Evolutionary conservation across 148 eudicot genomes (phyloP).

Genomic region (Dysphania ambrosioides): DNA sequence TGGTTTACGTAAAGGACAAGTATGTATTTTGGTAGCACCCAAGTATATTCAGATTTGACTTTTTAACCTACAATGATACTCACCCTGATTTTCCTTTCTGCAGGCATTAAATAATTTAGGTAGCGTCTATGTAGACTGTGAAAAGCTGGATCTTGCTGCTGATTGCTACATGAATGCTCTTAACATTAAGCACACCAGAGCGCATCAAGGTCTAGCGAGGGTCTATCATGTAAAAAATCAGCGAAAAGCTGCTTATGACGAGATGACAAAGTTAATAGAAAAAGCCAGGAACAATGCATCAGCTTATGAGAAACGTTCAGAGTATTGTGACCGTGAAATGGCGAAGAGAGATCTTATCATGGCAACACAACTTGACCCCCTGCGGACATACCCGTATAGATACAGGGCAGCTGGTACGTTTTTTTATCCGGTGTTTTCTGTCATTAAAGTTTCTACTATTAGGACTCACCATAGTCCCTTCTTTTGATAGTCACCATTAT

Average conservation of each 20-base stretch:
- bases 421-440: not conserved
- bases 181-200: constrained; percentile 81
- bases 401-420: constrained; percentile 86
- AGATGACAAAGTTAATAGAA: constrained; percentile 86
- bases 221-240: constrained; percentile 69
- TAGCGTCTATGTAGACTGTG: constrained; percentile 81
- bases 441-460: not conserved
- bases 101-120: constrained; percentile 90
- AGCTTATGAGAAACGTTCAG: constrained; percentile 87
- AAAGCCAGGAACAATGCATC: constrained; percentile 84
- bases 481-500: not conserved
- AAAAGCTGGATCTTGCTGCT: constrained; percentile 80
- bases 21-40: constrained; percentile 26
- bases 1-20: constrained; percentile 93
- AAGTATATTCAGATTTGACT: not conserved
- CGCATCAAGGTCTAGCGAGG: constrained; percentile 92
- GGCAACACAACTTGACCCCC: constrained; percentile 78
- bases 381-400: constrained; percentile 83
- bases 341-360: constrained; percentile 69
- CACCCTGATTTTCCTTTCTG: constrained; percentile 16
- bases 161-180: constrained; percentile 89
- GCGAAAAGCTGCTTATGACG: constrained; percentile 86
- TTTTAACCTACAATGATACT: constrained; percentile 5
- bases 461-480: not conserved
- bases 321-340: constrained; percentile 89